phyloP scores from a whole-genome alignment of 352 stramenopile genomes.

The Phytophthora hibernalis region DNA sequence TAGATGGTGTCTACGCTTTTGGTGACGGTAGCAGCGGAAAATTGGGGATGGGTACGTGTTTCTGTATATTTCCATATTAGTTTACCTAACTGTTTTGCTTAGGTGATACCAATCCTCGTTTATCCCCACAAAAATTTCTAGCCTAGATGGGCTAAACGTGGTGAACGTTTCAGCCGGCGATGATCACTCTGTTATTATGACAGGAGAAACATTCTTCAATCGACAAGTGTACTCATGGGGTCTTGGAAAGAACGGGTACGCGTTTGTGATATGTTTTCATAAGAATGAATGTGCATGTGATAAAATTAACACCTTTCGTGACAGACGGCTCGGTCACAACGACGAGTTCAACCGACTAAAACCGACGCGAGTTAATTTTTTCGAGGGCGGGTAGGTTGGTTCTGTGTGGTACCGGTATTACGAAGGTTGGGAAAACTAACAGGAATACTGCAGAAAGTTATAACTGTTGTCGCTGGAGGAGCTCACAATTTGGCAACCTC shows the following conservation, averaged over 20 bases:
- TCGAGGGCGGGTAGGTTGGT: slow-evolving; percentile 49
- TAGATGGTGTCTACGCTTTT: slow-evolving; percentile 74
- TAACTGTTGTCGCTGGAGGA: slow-evolving; percentile 56
- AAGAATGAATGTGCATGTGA: neutral
- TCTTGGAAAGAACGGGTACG: slow-evolving; percentile 65
- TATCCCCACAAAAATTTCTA: slow-evolving; percentile 44
- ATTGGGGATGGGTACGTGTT: slow-evolving; percentile 58
- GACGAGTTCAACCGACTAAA: slow-evolving; percentile 60
- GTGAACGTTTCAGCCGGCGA: slow-evolving; percentile 68
- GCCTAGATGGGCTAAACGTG: slow-evolving; percentile 63
- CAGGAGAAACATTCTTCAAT: slow-evolving; percentile 70
- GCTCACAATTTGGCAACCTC: slow-evolving; percentile 73
- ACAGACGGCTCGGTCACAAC: slow-evolving; percentile 73
- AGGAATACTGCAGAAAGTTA: slow-evolving; percentile 69
- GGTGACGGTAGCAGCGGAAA: slow-evolving; percentile 70
- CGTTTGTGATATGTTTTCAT: neutral
- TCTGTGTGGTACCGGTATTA: neutral
- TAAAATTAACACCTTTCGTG: neutral
- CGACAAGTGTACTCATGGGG: slow-evolving; percentile 87
- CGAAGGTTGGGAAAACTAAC: neutral
- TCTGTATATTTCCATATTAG: neutral
- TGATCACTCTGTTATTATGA: slow-evolving; percentile 72
- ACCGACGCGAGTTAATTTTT: slow-evolving; percentile 79
- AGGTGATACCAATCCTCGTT: slow-evolving; percentile 56
- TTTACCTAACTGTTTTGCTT: slow-evolving; percentile 3